phyloP scores from a whole-genome alignment of 1,284 basidiomycete genomes.

The Austroboletus niveus region DNA sequence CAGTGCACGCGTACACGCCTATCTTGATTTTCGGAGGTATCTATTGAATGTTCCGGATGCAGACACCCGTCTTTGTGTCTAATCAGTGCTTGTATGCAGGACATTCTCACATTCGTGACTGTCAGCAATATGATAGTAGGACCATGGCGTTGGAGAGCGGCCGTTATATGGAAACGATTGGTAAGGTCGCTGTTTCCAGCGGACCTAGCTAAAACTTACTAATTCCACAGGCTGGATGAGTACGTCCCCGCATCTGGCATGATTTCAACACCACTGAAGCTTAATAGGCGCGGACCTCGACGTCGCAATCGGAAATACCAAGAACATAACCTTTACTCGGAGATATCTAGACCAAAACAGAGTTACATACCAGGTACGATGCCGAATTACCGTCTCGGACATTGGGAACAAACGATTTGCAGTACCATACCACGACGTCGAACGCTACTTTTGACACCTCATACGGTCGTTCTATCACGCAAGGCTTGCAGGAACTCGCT shows the following conservation, averaged over 20 bases:
- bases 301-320: constrained; percentile 34
- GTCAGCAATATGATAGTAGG: constrained; percentile 58
- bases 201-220: background rate
- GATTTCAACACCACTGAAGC: background rate
- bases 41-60: background rate
- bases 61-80: background rate
- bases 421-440: constrained; percentile 56
- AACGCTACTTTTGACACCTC: constrained; percentile 56
- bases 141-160: constrained; percentile 78
- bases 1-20: constrained; percentile 69
- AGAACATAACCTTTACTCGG: constrained; percentile 60
- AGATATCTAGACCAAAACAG: constrained; percentile 76
- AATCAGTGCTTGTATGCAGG: constrained; percentile 35
- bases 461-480: constrained; percentile 50
- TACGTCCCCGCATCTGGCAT: constrained; percentile 6
- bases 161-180: constrained; percentile 86
- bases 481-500: constrained; percentile 52
- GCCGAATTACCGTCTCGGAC: background rate
- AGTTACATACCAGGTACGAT: constrained; percentile 63
- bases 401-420: background rate
- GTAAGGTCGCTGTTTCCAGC: constrained; percentile 34
- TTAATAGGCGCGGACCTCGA: constrained; percentile 51
- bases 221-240: constrained; percentile 34
- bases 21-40: constrained; percentile 77
- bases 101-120: constrained; percentile 79